Base-by-base conservation (phyloP, 768 basidiomycete genomes). In the Chiua virens region DNA sequence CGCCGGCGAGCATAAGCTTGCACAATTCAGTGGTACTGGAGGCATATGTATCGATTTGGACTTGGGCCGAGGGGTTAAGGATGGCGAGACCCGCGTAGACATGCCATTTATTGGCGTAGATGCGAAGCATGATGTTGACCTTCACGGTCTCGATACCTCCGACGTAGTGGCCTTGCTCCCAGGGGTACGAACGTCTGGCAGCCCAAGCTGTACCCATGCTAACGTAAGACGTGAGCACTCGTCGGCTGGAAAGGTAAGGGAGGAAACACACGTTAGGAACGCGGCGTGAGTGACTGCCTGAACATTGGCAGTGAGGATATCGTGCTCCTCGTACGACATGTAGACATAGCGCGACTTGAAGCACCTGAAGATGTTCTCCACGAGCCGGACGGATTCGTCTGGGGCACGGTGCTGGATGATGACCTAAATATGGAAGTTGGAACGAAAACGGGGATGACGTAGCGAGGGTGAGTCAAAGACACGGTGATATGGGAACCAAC, bases 191-290 rank as follows among this genome's bases (percentile, higher is more conserved):
- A 8, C 74, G 71, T 9, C 83, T 76, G 34, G 80, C 78, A 32
- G 82, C 80, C 97, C 97, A 99, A 0, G 97, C 97, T 0, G 93
- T 96, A 9, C 97, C 97, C 97, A 99, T 99, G 57, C 97, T 98
- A 14, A 17, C 13, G 57, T 44, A 48, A 41, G 37, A 25, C 0
- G 18, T 65, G 42, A 55, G 41, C 49, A 17, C 11, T 37, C 22
- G 48, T 47, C 17, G 39, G 20, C 39, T 18, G 52, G 22, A 13
- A 38, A n/a, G 28, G 25, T 28, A 18, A 15, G 38, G 22, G 28
- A 39, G 43, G 49, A 40, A 34, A 32, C 69, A 14, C 67, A 94
- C 95, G 87, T 92, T 18, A 99, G 76, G 75, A 98, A 98, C 0
- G 97, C 97, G 11, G 96, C 96, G 61, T 99, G 97, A 0, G 93